These are phyloP conservation scores for Nidularia pulvinata DNA, from an alignment of 768 basidiomycete species.

Conservation along the genomic window DNA sequence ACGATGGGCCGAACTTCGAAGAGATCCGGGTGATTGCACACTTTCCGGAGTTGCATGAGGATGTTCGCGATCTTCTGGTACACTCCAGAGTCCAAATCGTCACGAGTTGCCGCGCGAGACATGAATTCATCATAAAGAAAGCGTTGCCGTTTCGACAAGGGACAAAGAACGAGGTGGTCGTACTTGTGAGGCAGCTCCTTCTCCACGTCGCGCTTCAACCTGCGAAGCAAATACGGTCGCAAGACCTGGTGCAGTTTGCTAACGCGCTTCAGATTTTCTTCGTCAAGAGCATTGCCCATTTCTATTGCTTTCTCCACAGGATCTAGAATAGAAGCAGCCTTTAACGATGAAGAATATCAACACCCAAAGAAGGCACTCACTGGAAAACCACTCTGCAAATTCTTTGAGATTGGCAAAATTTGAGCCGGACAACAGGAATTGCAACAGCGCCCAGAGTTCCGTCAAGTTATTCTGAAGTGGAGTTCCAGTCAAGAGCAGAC, in stretches of 20 bases:
- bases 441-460: constrained; percentile 93
- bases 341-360: background rate
- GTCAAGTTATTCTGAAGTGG: constrained; percentile 96
- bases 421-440: constrained; percentile 90
- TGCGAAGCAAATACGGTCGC: constrained; percentile 93
- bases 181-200: constrained; percentile 93
- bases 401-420: constrained; percentile 92
- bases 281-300: constrained; percentile 71
- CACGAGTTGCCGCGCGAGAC: constrained; percentile 81
- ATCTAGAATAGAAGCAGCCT: constrained; percentile 43
- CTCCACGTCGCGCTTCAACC: constrained; percentile 98
- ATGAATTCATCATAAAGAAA: constrained; percentile 97
- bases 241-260: constrained; percentile 91
- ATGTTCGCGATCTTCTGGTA: constrained; percentile 93
- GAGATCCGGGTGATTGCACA: constrained; percentile 92
- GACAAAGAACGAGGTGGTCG: constrained; percentile 88
- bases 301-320: constrained; percentile 95
- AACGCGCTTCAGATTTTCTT: constrained; percentile 84
- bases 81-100: constrained; percentile 81
- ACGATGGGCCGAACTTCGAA: constrained; percentile 89
- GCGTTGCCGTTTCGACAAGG: constrained; percentile 90
- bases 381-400: constrained; percentile 96
- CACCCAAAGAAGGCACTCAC: constrained; percentile 43
- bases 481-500: constrained; percentile 92
- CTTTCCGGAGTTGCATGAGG: constrained; percentile 97